Base-by-base conservation (phyloP, 441 rosid genomes). In the Lagerstroemia fauriei region DNA sequence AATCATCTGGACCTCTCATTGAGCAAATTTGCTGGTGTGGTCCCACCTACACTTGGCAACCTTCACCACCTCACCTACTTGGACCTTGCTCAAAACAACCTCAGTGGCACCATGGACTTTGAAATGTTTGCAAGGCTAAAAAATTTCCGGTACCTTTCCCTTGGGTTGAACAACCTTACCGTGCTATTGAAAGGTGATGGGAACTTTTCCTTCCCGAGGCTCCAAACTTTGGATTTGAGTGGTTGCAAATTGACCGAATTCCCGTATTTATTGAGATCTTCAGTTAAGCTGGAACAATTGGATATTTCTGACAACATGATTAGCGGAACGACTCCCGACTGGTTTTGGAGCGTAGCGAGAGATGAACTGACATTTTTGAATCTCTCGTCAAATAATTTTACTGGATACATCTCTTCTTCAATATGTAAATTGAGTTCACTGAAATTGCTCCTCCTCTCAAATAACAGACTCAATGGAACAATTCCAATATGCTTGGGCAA, bases 61-160 rank as follows among this genome's bases (percentile, higher is more conserved):
- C 83, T 80, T 6, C 18, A 61, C 13, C 77, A 73, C 27, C 83
- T 80, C 70, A 56, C 32, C 32, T 0, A 7, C 6, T 59, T 80
- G n/a, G 0, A 0, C 27, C 12, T 80, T 11, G 6, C 1, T 34
- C 57, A 71, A 5, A 38, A 38, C 44, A 73, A 0, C 56, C 46
- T 80, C 48, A 72, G 16, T 0, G 31, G 71, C 13, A 16, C 44
- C 46, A 18, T 80, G 22, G 78, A 73, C 25, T 80, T 80, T 38
- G 44, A 73, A 47, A 53, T n/a, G 1, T 57, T 72, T 44, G 9
- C 70, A n/a, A 44, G 41, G 6, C 29, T 80, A 0, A 61, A 24
- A 61, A 61, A 18, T 61, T 31, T 61, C 66, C 3, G 17, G 66
- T 1, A 25, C 9, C 29, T 61, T n/a, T 3, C 12, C 31, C 66